Evolutionary conservation across 352 stramenopile species (phyloP), one percentile per base, ranked within the genome.

Genomic region (Pythium chondricola): DNA sequence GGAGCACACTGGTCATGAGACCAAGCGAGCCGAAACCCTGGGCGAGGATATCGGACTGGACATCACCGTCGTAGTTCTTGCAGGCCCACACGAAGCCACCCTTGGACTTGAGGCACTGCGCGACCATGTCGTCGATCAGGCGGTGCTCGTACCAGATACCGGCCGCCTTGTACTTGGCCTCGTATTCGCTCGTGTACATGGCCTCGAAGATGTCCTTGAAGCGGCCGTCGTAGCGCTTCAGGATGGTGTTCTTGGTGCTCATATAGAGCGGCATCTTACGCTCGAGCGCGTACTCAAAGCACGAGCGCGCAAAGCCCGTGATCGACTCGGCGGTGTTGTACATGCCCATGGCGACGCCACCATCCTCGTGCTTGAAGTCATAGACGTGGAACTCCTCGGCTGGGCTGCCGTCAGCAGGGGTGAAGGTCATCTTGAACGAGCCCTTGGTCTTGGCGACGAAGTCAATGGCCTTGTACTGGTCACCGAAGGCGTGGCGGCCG

Each of bases 11-110:
- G 27, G 85, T 96, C 85, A 96, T 95, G 13, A 96, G 67, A 6
- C 85, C 85, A 4, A 96, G 69, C 35, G 82, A 94, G 39, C 85
- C 85, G 52, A 84, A 96, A 22, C 83, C 85, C 67, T 96, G 85
- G 2, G 85, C 85, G 2, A 96, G 37, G 39, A 91, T 93, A 56
- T 95, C 85, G n/a, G 75, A 92, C 65, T 93, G 81, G 58, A 96
- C 83, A 60, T 96, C 85, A 24, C 83, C 85, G 55, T 96, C 85
- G 62, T 96, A 96, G 71, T 95, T 96, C 77, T 96, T 96, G 69
- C 71, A 88, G 10, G 83, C 83, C 85, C 85, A 96, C 13, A 96
- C 82, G 45, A 96, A 93, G 43, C 85, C 85, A 32, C 84, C 85
- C 22, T 80, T 71, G n/a, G 74, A 88, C 68, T 95, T 95, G 61